phyloP scores from a whole-genome alignment of 768 basidiomycete species.

The Pleurotus sapidus region DNA sequence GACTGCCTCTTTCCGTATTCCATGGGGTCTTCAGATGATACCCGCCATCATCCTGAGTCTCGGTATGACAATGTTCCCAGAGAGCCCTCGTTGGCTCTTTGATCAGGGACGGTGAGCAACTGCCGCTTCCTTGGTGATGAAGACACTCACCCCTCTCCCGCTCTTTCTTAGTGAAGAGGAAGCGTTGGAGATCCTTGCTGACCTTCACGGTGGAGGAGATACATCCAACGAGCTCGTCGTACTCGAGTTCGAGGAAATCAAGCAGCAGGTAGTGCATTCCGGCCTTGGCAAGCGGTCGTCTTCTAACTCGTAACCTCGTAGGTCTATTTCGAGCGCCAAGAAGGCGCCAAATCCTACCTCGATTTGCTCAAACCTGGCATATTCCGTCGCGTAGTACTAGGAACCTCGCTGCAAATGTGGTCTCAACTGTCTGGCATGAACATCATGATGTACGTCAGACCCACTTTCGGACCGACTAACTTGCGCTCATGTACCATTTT shows the following conservation, averaged over 20 bases:
- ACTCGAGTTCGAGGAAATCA: conserved; percentile 71
- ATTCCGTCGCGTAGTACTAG: conserved; percentile 68
- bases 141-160: neutral
- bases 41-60: conserved; percentile 67
- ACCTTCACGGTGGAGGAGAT: conserved; percentile 69
- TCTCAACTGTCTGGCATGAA: conserved; percentile 77
- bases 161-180: conserved; percentile 42
- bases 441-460: conserved; percentile 65
- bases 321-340: conserved; percentile 57
- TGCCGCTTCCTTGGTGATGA: neutral
- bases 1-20: conserved; percentile 72
- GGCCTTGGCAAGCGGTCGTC: neutral
- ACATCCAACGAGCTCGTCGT: conserved; percentile 56
- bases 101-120: conserved; percentile 50
- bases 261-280: conserved; percentile 29
- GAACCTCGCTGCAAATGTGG: conserved; percentile 77
- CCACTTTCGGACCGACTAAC: neutral
- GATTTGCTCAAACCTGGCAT: conserved; percentile 68
- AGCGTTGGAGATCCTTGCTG: conserved; percentile 70
- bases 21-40: conserved; percentile 79
- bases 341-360: conserved; percentile 68
- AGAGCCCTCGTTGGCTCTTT: conserved; percentile 70
- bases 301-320: neutral
- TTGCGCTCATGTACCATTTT: neutral
- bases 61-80: conserved; percentile 69